Base-by-base conservation (phyloP, 2,329 filamentous ascomycete species). In the Aspergillus ustus region DNA sequence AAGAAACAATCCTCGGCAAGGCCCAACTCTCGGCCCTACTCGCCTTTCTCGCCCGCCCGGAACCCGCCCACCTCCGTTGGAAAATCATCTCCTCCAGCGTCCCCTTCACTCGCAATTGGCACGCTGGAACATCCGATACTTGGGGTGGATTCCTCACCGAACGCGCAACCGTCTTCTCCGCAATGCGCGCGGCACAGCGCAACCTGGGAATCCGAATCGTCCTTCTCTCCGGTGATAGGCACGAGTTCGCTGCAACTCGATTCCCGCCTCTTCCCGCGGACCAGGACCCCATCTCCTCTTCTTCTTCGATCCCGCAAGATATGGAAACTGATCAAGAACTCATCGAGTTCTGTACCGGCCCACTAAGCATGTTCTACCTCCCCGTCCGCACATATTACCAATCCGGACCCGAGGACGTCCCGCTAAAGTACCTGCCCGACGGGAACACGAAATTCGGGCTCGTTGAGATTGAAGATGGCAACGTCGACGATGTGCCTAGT, bases 101-200 rank as follows among this genome's bases (percentile, higher is more conserved):
- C 5, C 95, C 95, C 0, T 97, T 99, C 74, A 98, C 95, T 7
- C 96, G 97, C 80, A 99, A 99, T 77, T 99, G 95, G 94, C 90
- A 88, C 25, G 87, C 97, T 66, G 94, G 95, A 66, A 88, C 87
- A 2, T 84, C 89, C 63, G 95, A 99, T 73, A 98, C 95, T 0
- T 99, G 95, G 95, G 92, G 92, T 51, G 94, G 94, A 0, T 97
- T 96, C 76, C 83, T 97, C 2, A 80, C 84, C 52, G 95, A 99
- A 80, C 89, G 95, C 17, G 86, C 84, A 57, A 83, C 82, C 59
- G 85, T 98, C 28, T 87, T 99, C 15, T 90, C 97, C 74, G 91
- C 92, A 2, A 97, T 97, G 86, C 98, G 95, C 93, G 89, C 91
- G 63, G 89, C 91, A 0, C 89, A 91, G n/a, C 81, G 86, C 13